phyloP scores from a whole-genome alignment of 306 rosid genomes.

The Gastrolobium bilobum region DNA sequence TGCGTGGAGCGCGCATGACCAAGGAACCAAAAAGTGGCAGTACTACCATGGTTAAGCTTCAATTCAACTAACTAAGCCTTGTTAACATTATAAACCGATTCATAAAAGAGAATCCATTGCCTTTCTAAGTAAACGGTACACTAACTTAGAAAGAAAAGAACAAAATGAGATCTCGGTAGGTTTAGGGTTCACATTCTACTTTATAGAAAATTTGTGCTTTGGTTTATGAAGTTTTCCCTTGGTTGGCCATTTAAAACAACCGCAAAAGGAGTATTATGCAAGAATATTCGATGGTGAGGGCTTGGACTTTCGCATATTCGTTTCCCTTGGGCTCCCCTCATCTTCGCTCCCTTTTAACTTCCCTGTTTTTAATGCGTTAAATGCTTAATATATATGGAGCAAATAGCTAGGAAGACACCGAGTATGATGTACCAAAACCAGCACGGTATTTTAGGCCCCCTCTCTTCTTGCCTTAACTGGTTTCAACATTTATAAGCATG shows the following conservation, averaged over 20 bases:
- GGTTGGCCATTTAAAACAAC: slow-evolving; percentile 46
- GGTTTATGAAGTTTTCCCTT: slow-evolving; percentile 17
- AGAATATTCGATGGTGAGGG: slow-evolving; percentile 53
- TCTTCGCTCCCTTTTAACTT: slow-evolving; percentile 4
- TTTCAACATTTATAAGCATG: slow-evolving; percentile 23
- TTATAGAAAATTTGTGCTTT: background rate
- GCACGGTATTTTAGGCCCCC: slow-evolving; percentile 7
- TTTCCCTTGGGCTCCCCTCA: slow-evolving; percentile 21
- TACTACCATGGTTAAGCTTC: slow-evolving; percentile 40
- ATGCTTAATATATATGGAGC: slow-evolving; percentile 15
- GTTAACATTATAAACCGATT: slow-evolving; percentile 22
- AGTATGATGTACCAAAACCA: slow-evolving; percentile 6
- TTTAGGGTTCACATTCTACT: slow-evolving; percentile 31
- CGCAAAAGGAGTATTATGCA: slow-evolving; percentile 35
- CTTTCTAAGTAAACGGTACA: slow-evolving; percentile 15
- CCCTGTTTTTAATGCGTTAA: slow-evolving; percentile 22
- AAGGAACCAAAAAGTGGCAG: slow-evolving; percentile 24
- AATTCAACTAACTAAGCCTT: background rate
- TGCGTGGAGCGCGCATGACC: no score
- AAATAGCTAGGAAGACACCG: slow-evolving; percentile 3
- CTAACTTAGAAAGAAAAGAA: background rate
- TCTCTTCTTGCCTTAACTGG: background rate
- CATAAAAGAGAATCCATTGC: slow-evolving; percentile 38
- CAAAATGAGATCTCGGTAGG: slow-evolving; percentile 30
- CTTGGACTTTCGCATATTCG: slow-evolving; percentile 37